Conservation (phyloP, 148 eudicot species). For the Chenopodium album region DNA sequence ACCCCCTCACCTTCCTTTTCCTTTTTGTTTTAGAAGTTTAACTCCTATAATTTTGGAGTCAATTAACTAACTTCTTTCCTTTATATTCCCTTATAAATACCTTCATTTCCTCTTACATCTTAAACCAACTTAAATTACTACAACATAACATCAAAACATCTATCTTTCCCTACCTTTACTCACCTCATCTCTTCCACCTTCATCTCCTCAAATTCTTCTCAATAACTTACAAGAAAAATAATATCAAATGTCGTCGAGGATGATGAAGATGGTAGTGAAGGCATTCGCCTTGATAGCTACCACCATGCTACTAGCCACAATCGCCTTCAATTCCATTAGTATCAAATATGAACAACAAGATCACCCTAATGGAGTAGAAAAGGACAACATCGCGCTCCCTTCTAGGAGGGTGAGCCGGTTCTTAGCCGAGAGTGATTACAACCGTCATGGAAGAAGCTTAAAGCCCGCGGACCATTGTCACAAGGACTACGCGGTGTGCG, state of each 20-base stretch:
- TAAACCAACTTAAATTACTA: neutral
- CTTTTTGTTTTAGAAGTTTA: neutral
- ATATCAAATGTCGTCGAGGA: neutral
- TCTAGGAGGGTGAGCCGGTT: conserved; percentile 49
- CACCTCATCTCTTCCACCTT: neutral
- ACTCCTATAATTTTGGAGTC: conserved; percentile 36
- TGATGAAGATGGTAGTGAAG: conserved; percentile 23
- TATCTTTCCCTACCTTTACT: neutral
- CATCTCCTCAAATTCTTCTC: neutral
- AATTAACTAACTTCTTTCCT: conserved; percentile 24
- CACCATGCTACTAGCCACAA: conserved; percentile 24
- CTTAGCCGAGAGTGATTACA: conserved; percentile 22
- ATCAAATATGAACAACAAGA: conserved; percentile 1
- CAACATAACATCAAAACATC: neutral
- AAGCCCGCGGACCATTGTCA: conserved; percentile 58
- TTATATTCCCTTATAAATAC: conserved; percentile 23
- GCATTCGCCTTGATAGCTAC: conserved; percentile 34
- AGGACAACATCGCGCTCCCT: neutral
- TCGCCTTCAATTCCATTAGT: conserved; percentile 18
- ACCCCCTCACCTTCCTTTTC: neutral
- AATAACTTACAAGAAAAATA: neutral
- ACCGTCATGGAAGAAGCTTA: conserved; percentile 30
- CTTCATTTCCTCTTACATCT: neutral
- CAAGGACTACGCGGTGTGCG: conserved; percentile 44
- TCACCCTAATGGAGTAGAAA: neutral